A percentile compares a stretch with the other conserved stretches of the same genome.
Evolutionary conservation across 495 filamentous ascomycete genomes (phyloP).

Genomic region (Neurospora africana): DNA sequence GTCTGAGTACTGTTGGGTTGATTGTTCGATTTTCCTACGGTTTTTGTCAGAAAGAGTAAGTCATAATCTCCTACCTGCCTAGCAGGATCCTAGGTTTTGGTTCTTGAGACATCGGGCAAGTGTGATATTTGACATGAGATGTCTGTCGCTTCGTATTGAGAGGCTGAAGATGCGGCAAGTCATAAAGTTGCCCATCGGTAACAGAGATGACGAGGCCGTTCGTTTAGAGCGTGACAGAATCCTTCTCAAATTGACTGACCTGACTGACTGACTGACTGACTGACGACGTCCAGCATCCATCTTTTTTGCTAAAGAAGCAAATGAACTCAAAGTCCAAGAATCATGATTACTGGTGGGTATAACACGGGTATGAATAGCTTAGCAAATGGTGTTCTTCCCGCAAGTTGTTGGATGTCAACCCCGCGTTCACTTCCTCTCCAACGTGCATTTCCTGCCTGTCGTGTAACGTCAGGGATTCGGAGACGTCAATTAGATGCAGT

Average conservation of each 20-base stretch:
- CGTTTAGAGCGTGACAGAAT: neutral
- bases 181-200: neutral
- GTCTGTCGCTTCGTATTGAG: neutral
- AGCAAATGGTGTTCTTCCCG: neutral
- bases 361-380: neutral
- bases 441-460: neutral
- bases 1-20: neutral
- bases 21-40: neutral
- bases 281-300: neutral
- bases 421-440: neutral
- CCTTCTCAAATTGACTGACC: neutral
- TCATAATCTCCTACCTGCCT: neutral
- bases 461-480: neutral
- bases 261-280: neutral
- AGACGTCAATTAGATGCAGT: neutral
- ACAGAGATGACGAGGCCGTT: neutral
- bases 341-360: neutral
- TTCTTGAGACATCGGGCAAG: too few species aligned
- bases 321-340: neutral
- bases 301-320: neutral
- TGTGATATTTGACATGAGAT: too few species aligned
- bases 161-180: neutral
- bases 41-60: neutral
- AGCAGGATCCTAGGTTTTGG: too few species aligned
- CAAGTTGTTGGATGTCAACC: neutral